phyloP scores from a whole-genome alignment of 2,329 filamentous ascomycete species.

The Fusarium sp. region DNA sequence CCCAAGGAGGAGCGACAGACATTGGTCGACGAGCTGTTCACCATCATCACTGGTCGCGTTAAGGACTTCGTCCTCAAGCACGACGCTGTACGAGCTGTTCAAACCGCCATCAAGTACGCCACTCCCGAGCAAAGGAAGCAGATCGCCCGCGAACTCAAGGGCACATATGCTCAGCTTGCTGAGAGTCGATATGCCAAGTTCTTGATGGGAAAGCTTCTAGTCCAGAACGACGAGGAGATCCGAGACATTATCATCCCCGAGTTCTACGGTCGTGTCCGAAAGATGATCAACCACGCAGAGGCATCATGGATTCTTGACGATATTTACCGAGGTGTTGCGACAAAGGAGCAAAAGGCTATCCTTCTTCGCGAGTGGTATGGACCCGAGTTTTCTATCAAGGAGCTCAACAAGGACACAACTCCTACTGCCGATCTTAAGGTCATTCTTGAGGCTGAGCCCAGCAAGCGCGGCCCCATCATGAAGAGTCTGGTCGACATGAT shows the following conservation, averaged over 20 bases:
- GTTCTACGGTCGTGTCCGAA: conserved; percentile 93
- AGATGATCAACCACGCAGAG: conserved; percentile 95
- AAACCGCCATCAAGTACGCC: conserved; percentile 96
- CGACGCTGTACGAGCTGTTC: conserved; percentile 94
- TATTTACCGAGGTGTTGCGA: conserved; percentile 90
- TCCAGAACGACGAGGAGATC: conserved; percentile 89
- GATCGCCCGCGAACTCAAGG: conserved; percentile 88
- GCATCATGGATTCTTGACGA: conserved; percentile 98
- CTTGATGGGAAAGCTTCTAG: conserved; percentile 92
- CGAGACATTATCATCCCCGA: conserved; percentile 90
- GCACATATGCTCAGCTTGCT: conserved; percentile 84
- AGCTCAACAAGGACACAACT: conserved; percentile 64
- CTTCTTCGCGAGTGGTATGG: conserved; percentile 97
- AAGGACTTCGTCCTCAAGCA: conserved; percentile 99
- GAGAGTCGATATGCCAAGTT: conserved; percentile 99
- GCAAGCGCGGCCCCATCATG: conserved; percentile 90
- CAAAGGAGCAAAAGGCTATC: conserved; percentile 83
- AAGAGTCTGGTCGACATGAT: conserved; percentile 86
- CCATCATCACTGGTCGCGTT: conserved; percentile 89
- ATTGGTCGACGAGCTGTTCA: conserved; percentile 89
- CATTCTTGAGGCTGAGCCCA: conserved; percentile 81
- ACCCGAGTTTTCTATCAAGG: conserved; percentile 87
- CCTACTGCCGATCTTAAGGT: conserved; percentile 75
- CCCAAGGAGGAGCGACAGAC: conserved; percentile 87
- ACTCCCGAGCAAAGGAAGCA: conserved; percentile 84